Base-by-base conservation (phyloP, 73 alveolate species). In the Paramecium tetraurelia region DNA sequence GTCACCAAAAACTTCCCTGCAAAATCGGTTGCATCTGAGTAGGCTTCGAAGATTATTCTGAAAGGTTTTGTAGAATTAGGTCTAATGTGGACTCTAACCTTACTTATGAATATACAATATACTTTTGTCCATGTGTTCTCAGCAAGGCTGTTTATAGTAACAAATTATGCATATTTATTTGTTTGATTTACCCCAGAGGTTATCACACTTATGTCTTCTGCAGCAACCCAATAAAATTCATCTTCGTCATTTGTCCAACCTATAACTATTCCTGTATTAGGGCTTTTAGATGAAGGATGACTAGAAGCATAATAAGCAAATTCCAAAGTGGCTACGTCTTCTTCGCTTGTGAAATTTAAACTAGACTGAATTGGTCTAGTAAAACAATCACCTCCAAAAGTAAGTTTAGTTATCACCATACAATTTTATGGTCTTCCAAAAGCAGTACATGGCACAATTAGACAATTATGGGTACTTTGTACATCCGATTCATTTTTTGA, bases 371-470 rank as follows among this genome's bases (percentile, higher is more conserved):
- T 31, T 31, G 18, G 48, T 8, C 36, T 36, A 9, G 87, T 75
- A 75, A 33, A 75, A 36, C 87, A 75, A 75, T 75, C 87, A 2
- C 87, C 87, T 14, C 87, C 87, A 75, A 14, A 21, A 35, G 87
- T 33, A 21, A 36, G 41, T 75, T 75, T 29, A 16, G 33, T 40
- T 29, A 75, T 36, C 9, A 16, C 29, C 57, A 75, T 75, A 18
- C 87, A 75, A 29, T 75, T 75, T 40, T 75, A 40, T 75, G 36
- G 57, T 14, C 20, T 31, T 21, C 20, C 22, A 33, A 75, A 59
- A 14, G 40, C 87, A 7, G 87, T 16, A 8, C 87, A 75, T 36
- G 87, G 87, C 3, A 75, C 87, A 75, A 75, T 75, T 5, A 75
- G 20, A 7, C 87, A 75, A 75, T 75, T 75, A 36, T 75, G 87